These are phyloP conservation scores for Aspergillus brasiliensis DNA, from an alignment of 2,329 filamentous ascomycete genomes.

Conservation along the genomic window DNA sequence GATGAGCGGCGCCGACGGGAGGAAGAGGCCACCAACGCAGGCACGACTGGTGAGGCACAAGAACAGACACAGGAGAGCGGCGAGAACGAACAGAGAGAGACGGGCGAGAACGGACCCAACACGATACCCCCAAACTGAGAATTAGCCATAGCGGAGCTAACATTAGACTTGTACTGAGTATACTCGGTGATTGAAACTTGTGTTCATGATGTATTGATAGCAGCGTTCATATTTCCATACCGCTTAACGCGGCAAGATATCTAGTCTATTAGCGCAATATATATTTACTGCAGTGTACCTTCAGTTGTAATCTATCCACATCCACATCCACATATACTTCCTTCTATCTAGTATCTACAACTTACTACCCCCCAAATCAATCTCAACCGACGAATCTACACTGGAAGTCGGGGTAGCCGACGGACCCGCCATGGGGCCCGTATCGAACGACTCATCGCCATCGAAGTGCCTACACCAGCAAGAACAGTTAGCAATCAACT, in stretches of 20 bases:
- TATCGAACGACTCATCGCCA: conserved; percentile 50
- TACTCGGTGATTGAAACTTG: neutral
- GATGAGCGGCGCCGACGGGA: conserved; percentile 26
- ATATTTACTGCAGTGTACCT: no score
- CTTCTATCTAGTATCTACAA: conserved; percentile 14
- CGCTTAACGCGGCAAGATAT: neutral
- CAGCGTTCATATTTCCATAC: neutral
- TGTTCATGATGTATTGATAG: conserved; percentile 4
- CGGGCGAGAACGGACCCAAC: conserved; percentile 4
- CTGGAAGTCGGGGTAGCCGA: conserved; percentile 21
- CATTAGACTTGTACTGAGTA: conserved; percentile 3
- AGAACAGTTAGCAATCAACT: neutral
- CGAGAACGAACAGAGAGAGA: neutral
- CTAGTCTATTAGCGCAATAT: conserved; percentile 6
- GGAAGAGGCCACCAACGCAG: conserved; percentile 19
- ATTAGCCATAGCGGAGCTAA: neutral
- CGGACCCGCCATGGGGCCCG: conserved; percentile 31
- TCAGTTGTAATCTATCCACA: no score
- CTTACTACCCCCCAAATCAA: conserved; percentile 20
- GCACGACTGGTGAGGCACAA: conserved; percentile 7
- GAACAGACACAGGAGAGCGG: conserved; percentile 6
- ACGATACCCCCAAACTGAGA: conserved; percentile 18
- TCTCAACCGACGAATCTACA: conserved; percentile 2
- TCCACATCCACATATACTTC: no score
- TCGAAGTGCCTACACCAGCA: conserved; percentile 44